Evolutionary conservation across 306 rosid species (phyloP), one percentile per base, ranked within the genome.

Genomic region (Canavalia ensiformis): DNA sequence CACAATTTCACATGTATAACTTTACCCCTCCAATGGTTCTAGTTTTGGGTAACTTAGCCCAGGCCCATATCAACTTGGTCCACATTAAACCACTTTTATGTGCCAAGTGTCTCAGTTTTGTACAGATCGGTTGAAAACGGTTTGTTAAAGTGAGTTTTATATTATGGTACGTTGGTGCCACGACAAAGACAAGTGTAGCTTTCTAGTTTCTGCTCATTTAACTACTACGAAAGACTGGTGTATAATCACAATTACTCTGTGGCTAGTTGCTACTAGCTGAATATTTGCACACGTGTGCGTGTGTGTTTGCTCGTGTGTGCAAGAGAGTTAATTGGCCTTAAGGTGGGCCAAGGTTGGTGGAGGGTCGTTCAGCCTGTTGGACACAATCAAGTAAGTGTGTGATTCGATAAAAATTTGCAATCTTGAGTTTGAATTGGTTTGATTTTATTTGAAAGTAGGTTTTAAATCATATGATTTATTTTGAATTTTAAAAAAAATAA

Each of bases 341-440:
- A n/a, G 86, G 85, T 74, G 86, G 91, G 92, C 60, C 85, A 78
- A 82, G 92, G 89, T 90, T 84, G 97, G 91, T 92, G 85, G 29
- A 64, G 83, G 79, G 91, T 88, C 65, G 90, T 91, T 92, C 85
- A 88, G 86, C 93, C 84, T 88, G 84, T 82, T 89, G 84, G 37
- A 78, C 90, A 69, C 85, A 78, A 80, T 74, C 90, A 83, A 56
- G 77, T 47, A 52, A 83, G 25, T 18, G 25, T 18, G 25, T 18
- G 25, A 18, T 18, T 18, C 25, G 25, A 18, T 18, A 18, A 18
- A 18, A 18, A 0, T 18, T 18, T 18, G 25, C 25, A 18, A 18
- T 18, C 25, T 18, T 18, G 25, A 18, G 25, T 18, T 18, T 18
- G 25, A 18, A 18, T 18, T 18, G 25, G 25, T 18, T 18, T 18